A percentile compares a stretch with the other conserved stretches of the same genome.
Evolutionary conservation across 2,329 filamentous ascomycete genomes (phyloP).

Genomic region (Neofusicoccum parvum): DNA sequence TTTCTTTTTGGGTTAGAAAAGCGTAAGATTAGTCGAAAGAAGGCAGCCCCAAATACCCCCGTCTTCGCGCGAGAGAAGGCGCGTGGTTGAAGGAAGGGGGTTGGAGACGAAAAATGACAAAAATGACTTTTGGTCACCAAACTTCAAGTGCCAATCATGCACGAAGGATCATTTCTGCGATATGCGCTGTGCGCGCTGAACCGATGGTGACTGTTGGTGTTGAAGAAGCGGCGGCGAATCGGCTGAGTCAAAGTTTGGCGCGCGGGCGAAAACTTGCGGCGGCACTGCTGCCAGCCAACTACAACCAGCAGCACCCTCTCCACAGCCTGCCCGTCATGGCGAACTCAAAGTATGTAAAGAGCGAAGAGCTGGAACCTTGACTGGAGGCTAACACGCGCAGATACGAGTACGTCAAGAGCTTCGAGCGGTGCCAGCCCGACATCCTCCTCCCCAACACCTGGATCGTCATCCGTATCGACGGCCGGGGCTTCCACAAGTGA

Average conservation of each 20-base stretch:
- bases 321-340: conserved; percentile 23
- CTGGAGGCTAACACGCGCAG: conserved; percentile 47
- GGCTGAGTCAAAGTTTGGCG: conserved; percentile 10
- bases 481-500: conserved; percentile 91
- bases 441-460: conserved; percentile 85
- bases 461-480: conserved; percentile 93
- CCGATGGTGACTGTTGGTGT: not conserved
- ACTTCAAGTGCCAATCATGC: not conserved
- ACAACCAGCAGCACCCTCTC: not conserved
- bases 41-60: not conserved
- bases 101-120: conserved; percentile 1
- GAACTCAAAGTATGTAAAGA: conserved; percentile 27
- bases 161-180: too few relatives aligned
- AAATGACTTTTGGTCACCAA: conserved; percentile 18
- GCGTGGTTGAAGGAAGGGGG: not conserved
- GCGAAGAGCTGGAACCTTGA: not conserved
- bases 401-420: conserved; percentile 90
- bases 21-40: not conserved
- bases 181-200: too few relatives aligned
- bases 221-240: not conserved
- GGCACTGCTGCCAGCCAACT: not conserved
- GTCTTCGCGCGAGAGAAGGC: not conserved
- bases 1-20: not conserved
- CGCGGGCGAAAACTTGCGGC: not conserved
- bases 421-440: conserved; percentile 74